A percentile compares a stretch with the other conserved stretches of the same genome.
phyloP scores from a whole-genome alignment of 2,329 filamentous ascomycete species.

The Colletotrichum aenigma region DNA sequence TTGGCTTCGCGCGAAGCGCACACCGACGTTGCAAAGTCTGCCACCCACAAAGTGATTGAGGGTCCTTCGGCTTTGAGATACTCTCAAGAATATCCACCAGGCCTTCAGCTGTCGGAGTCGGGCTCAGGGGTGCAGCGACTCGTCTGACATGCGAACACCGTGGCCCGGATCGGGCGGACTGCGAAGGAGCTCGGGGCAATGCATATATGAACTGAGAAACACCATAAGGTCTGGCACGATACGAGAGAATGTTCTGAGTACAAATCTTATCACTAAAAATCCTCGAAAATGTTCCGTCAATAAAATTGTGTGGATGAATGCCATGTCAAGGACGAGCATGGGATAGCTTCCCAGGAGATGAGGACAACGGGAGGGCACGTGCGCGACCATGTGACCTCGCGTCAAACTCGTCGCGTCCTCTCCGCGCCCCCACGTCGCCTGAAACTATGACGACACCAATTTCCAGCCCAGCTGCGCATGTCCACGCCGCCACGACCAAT shows the following conservation, averaged over 20 bases:
- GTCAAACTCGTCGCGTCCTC: slow-evolving; percentile 10
- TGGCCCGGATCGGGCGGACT: neutral
- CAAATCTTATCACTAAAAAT: neutral
- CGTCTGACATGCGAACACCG: neutral
- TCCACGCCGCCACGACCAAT: neutral
- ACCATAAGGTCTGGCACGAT: neutral
- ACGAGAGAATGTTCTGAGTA: accelerated
- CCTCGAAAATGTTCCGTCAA: neutral
- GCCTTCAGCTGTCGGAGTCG: neutral
- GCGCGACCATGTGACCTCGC: slow-evolving; percentile 1
- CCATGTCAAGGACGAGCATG: accelerated
- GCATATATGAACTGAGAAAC: neutral
- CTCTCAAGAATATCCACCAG: too few species aligned
- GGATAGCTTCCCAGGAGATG: neutral
- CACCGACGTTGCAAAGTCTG: neutral
- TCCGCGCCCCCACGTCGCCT: neutral
- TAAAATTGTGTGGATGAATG: accelerated
- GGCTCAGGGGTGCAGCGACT: neutral
- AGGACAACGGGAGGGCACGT: neutral
- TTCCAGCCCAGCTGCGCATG: neutral
- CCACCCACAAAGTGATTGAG: neutral
- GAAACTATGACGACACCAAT: slow-evolving; percentile 6
- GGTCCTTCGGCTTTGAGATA: neutral
- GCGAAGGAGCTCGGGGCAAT: neutral
- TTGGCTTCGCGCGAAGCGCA: neutral